These are phyloP conservation scores for Phycomyces blakesleeanus DNA, from an alignment of 192 early-diverging fungal genomes.

Conservation along the genomic window DNA sequence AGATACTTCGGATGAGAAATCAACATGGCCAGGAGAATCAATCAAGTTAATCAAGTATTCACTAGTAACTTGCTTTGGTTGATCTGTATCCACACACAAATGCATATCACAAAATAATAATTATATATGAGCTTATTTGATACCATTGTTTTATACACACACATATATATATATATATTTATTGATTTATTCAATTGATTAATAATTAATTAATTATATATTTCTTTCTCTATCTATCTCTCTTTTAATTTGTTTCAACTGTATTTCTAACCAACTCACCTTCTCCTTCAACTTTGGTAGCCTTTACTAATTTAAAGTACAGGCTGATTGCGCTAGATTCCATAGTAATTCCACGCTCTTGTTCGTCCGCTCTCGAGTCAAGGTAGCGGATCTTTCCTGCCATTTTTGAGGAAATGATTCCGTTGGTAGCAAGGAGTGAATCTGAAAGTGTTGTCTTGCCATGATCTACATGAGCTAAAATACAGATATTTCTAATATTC, in stretches of 20 bases:
- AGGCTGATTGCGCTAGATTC: slow-evolving; percentile 94
- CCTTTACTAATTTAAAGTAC: slow-evolving; percentile 73
- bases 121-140: no score
- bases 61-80: slow-evolving; percentile 26
- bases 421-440: slow-evolving; percentile 93
- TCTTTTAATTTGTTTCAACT: neutral
- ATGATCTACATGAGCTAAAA: slow-evolving; percentile 98
- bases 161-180: no score
- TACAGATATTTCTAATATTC: slow-evolving; percentile 94
- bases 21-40: slow-evolving; percentile 97
- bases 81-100: no score
- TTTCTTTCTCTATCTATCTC: neutral
- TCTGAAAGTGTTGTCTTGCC: slow-evolving; percentile 98
- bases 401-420: slow-evolving; percentile 93
- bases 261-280: slow-evolving; percentile 27
- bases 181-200: no score
- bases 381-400: slow-evolving; percentile 95
- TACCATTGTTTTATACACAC: no score
- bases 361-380: slow-evolving; percentile 95
- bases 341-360: slow-evolving; percentile 98
- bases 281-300: neutral
- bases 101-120: no score
- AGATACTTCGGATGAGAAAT: slow-evolving; percentile 98
- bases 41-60: slow-evolving; percentile 96
- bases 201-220: no score